Evolutionary conservation across 768 basidiomycete genomes (phyloP).

Genomic region (Pulveroboletus sp.): DNA sequence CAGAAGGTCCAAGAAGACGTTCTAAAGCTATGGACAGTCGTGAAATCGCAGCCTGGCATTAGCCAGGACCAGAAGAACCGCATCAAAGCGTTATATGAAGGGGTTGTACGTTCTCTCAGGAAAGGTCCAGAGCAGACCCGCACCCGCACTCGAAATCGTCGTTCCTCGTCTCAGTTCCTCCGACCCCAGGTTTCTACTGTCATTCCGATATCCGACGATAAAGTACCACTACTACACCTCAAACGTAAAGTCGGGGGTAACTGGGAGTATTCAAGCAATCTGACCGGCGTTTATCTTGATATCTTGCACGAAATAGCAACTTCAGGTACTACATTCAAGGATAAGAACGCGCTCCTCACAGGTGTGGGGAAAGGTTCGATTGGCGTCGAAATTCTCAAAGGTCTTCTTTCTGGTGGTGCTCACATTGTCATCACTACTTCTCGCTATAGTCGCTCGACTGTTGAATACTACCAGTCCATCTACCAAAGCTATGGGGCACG

Average conservation of each 20-base stretch:
- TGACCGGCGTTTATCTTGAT: constrained; percentile 94
- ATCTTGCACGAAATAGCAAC: constrained; percentile 98
- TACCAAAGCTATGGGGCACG: constrained; percentile 94
- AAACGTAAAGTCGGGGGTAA: constrained; percentile 93
- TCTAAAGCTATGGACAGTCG: constrained; percentile 93
- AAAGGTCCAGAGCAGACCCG: constrained; percentile 63
- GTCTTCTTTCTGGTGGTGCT: constrained; percentile 92
- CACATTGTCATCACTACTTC: constrained; percentile 98
- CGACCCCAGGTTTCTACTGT: constrained; percentile 79
- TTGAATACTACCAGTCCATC: constrained; percentile 98
- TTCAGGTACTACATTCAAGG: constrained; percentile 96
- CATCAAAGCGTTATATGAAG: constrained; percentile 92
- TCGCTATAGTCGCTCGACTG: constrained; percentile 90
- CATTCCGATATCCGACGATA: constrained; percentile 74
- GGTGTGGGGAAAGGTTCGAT: constrained; percentile 98
- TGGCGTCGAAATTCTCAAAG: constrained; percentile 96
- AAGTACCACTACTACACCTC: constrained; percentile 89
- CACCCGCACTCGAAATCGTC: constrained; percentile 63
- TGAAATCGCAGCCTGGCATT: constrained; percentile 95
- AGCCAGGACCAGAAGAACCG: constrained; percentile 95
- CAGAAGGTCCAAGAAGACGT: constrained; percentile 98
- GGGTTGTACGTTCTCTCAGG: constrained; percentile 89
- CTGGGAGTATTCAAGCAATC: constrained; percentile 97
- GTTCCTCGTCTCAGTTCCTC: constrained; percentile 95
- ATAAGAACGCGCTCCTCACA: constrained; percentile 97